Base-by-base conservation (phyloP, 257 asterid species). In the Solanum chmielewskii region DNA sequence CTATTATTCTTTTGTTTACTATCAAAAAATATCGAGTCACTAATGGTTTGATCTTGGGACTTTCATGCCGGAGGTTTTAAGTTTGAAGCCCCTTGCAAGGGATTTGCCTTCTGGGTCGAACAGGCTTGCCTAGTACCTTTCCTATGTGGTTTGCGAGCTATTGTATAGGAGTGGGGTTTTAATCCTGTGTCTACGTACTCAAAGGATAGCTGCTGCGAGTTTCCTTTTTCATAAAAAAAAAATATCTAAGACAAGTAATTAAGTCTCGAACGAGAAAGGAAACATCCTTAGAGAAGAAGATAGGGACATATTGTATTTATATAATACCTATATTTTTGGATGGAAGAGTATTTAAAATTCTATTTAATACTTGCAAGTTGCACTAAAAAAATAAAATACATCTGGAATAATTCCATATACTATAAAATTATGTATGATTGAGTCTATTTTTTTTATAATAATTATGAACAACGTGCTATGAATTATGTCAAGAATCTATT, bases 111-210 rank as follows among this genome's bases (percentile, higher is more conserved):
- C 0, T 49, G 60, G 9, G 60, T 16, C 2, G 21, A 49, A 2
- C 59, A 15, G 21, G 21, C 21, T 49, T 49, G 21, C 2, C 59
- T 49, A 49, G 21, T 49, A 3, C 3, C 60, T 49, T 9, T 49
- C 23, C 0, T 15, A 1, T 49, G 9, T 49, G 60, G 3, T 16
- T 49, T 15, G 23, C 3, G 9, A 49, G 21, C 21, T 49, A 49
- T 49, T 49, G 21, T 49, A 49, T 0, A 49, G 8, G 8, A 47
- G 1, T 0, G 1, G 2, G 1, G 0, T 49, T 49, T 49, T 49
- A 14, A 49, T 0, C 1, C 0, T 49, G 23, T 49, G 21, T 0
- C 23, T 21, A 6, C 35, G 5, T 3, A 33, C 60, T 3, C 9
- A 49, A 5, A 49, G 23, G 9, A 2, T 49, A 5, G 3, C 3